A percentile compares a stretch with the other conserved stretches of the same genome.
These are phyloP conservation scores for Cadophora sp. DNA, from an alignment of 2,329 filamentous ascomycete genomes.

Conservation along the genomic window DNA sequence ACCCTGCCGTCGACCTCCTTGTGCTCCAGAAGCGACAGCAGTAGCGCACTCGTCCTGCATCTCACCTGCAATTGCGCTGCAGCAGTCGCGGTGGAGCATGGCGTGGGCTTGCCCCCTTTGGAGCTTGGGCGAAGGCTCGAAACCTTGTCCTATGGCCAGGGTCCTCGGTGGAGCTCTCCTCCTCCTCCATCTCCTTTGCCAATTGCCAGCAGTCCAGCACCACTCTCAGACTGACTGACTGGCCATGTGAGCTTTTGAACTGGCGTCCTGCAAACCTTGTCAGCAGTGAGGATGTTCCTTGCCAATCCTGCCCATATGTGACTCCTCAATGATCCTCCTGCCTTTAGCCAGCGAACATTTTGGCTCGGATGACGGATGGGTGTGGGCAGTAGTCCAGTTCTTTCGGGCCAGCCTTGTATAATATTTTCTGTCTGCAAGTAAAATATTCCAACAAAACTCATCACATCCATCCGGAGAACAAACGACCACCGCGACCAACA, in stretches of 20 bases:
- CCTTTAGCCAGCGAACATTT: conserved; percentile 29
- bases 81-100: conserved; percentile 21
- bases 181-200: conserved; percentile 30
- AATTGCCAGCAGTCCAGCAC: conserved; percentile 25
- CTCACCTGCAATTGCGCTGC: conserved; percentile 26
- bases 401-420: conserved; percentile 32
- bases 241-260: conserved; percentile 40
- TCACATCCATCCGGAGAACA: conserved; percentile 37
- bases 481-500: conserved; percentile 41
- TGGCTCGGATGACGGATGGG: conserved; percentile 34
- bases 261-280: conserved; percentile 37
- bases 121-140: conserved; percentile 25
- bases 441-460: conserved; percentile 36
- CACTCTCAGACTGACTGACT: conserved; percentile 33
- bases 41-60: conserved; percentile 16
- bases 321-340: conserved; percentile 32
- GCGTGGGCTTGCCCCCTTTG: conserved; percentile 27
- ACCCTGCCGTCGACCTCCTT: conserved; percentile 24
- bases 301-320: conserved; percentile 37
- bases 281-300: conserved; percentile 36
- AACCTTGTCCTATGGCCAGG: conserved; percentile 29
- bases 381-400: conserved; percentile 26
- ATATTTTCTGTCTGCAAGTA: conserved; percentile 35
- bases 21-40: conserved; percentile 23
- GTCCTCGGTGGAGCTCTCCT: conserved; percentile 29